Base-by-base conservation (phyloP, 2,329 filamentous ascomycete species). In the Colletotrichum shisoi region DNA sequence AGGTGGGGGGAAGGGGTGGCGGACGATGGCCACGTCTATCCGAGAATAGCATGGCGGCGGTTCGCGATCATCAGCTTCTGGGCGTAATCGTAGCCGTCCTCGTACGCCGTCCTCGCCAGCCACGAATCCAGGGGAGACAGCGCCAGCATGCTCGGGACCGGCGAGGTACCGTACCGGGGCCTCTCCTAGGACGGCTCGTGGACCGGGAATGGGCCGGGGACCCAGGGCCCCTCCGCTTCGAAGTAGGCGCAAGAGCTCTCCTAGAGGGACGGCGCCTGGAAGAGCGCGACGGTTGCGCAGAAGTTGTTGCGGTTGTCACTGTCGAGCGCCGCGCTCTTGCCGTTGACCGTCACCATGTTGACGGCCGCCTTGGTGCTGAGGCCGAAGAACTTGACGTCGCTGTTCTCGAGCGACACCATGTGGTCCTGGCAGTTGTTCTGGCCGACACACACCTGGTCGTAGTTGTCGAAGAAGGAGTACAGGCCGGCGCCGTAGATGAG, bases 401-500 rank as follows among this genome's bases (percentile, higher is more conserved):
- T 88, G 74, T 85, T 85, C 77, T 93, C 88, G 42, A 94, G 80
- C 71, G 87, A 87, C 53, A 94, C 84, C 80, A 95, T 93, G 79
- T 93, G 90, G 65, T 89, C 83, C 78, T 94, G 92, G 81, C 92
- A 95, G 71, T 85, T 86, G 75, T 91, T 85, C 11, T 83, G 83
- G 44, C 79, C 77, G 17, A 94, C 84, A 73, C 92, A 95, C 19
- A 83, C 82, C 78, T 93, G 90, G 44, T 79, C 81, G 79, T 94
- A 94, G 82, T 93, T 92, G 77, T 94, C 86, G 74, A 93, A 94
- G 85, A 94, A 94, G 71, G 85, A 89, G 83, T 94, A 94, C 67
- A 94, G 79, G 31, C 91, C 91, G 5, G 86, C 89, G 52, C 91
- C 91, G 74, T 89, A 92, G 73, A 93, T 79, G 74, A 85, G 87